Evolutionary conservation across 768 basidiomycete species (phyloP), one percentile per base, ranked within the genome.

Genomic region (Hericium alpestre): DNA sequence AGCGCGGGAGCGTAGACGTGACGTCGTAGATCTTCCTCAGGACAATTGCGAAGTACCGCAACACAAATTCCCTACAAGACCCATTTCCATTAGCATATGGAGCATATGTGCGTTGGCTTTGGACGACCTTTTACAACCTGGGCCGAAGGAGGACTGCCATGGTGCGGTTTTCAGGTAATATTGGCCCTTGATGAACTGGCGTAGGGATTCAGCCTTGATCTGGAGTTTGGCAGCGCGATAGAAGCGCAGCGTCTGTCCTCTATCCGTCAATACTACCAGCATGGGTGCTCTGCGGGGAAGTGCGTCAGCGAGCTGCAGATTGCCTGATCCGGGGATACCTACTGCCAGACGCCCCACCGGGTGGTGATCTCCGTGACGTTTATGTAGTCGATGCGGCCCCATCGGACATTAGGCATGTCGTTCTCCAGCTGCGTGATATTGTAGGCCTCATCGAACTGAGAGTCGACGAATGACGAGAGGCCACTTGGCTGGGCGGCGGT

Each of bases 291-390:
- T 93, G 22, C 2, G 0, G 3, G 27, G 0, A 3, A 52, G 57
- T 37, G 53, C 59, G 46, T 27, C 15, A 55, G 47, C 5, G 15
- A 38, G 60, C 27, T 57, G 56, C 12, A 4, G 57, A 20, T 15
- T n/a, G 53, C 37, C 49, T 13, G 53, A 61, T 41, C 40, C 16
- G 53, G 3, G 12, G 38, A 62, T 25, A 78, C 83, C 58, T 67
- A 93, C 93, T 80, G 79, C 89, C 90, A 93, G 51, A 94, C 69
- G 38, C 68, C 74, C 93, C 93, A 95, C 65, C 86, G 87, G 2
- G 90, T 91, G 56, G 91, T 93, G 56, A 93, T 69, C 54, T 76
- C 71, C 3, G 89, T 92, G 60, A 93, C 91, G 59, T 86, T 84
- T 61, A 92, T 72, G 69, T 93, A 95, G 73, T 94, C 90, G 57